These are phyloP conservation scores for Suillus ampliporus DNA, from an alignment of 768 basidiomycete species.

Conservation along the genomic window DNA sequence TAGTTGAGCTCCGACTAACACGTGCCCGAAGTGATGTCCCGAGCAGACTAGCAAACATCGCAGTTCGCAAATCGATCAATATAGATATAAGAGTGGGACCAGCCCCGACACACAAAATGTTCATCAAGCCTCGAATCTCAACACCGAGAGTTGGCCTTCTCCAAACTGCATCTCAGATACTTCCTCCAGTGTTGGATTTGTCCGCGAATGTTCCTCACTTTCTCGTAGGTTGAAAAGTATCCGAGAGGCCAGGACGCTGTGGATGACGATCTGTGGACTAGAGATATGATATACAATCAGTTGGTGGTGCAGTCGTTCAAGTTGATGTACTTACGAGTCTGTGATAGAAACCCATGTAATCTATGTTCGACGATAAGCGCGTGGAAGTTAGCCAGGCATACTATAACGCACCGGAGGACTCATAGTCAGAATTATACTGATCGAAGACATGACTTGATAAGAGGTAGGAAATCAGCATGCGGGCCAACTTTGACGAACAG, in stretches of 20 bases:
- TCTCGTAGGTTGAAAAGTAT: constrained; percentile 8
- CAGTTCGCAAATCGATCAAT: not conserved
- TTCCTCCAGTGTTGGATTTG: not conserved
- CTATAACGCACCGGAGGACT: not conserved
- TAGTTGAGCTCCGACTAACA: too few relatives aligned
- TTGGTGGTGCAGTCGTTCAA: not conserved
- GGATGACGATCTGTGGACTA: constrained; percentile 4
- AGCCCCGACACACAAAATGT: not conserved
- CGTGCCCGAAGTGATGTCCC: too few relatives aligned
- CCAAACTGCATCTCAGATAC: not conserved
- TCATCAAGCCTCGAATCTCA: not conserved
- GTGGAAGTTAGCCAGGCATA: not conserved
- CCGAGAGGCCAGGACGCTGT: constrained; percentile 4
- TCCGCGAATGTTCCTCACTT: not conserved
- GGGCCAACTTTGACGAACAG: not conserved
- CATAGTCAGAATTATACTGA: not conserved
- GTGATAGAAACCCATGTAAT: not conserved
- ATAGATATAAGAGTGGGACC: not conserved
- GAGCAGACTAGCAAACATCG: not conserved
- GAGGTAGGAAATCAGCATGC: not conserved
- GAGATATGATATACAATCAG: not conserved
- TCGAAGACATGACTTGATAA: not conserved
- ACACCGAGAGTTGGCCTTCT: too few relatives aligned
- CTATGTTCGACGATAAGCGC: not conserved
- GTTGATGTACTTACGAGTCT: not conserved